Conservation (phyloP, 2,329 filamentous ascomycete species). For the Diaporthe sp. region DNA sequence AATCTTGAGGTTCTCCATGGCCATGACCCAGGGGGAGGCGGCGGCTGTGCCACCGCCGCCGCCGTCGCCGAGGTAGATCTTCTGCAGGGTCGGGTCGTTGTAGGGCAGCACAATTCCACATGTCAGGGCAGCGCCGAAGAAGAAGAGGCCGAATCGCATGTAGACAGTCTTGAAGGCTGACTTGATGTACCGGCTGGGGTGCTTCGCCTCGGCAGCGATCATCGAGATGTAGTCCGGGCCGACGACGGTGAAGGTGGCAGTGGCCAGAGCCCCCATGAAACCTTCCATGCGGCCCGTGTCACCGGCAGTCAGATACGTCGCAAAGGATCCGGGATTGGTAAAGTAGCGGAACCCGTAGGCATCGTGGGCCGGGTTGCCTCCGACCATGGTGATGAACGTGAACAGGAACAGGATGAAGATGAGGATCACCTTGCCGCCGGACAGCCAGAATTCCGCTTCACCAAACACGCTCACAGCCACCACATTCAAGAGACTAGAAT, state of each 20-base stretch:
- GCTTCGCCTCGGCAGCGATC: constrained; percentile 76
- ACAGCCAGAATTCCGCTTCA: constrained; percentile 78
- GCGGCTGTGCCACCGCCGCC: constrained; percentile 53
- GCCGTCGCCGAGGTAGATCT: constrained; percentile 55
- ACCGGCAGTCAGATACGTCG: constrained; percentile 69
- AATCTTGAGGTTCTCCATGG: constrained; percentile 65
- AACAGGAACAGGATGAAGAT: constrained; percentile 76
- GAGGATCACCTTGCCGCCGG: constrained; percentile 71
- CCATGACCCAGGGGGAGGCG: constrained; percentile 72
- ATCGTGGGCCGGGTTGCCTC: constrained; percentile 77
- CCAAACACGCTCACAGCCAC: constrained; percentile 75
- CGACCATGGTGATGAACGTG: constrained; percentile 83
- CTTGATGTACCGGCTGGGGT: constrained; percentile 72
- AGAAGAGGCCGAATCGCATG: constrained; percentile 77
- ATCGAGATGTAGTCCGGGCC: constrained; percentile 76
- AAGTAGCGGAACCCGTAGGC: constrained; percentile 79
- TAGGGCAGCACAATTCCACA: constrained; percentile 76
- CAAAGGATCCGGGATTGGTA: constrained; percentile 71
- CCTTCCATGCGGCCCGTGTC: constrained; percentile 75
- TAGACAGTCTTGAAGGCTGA: constrained; percentile 79
- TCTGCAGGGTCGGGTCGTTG: constrained; percentile 65
- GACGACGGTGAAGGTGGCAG: constrained; percentile 71
- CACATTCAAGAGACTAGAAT: constrained; percentile 65
- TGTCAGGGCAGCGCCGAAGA: constrained; percentile 74
- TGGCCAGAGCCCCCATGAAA: constrained; percentile 75